These are phyloP conservation scores for Saccharomyces pastorianus DNA, from an alignment of 1,139 yeast genomes.

Conservation along the genomic window DNA sequence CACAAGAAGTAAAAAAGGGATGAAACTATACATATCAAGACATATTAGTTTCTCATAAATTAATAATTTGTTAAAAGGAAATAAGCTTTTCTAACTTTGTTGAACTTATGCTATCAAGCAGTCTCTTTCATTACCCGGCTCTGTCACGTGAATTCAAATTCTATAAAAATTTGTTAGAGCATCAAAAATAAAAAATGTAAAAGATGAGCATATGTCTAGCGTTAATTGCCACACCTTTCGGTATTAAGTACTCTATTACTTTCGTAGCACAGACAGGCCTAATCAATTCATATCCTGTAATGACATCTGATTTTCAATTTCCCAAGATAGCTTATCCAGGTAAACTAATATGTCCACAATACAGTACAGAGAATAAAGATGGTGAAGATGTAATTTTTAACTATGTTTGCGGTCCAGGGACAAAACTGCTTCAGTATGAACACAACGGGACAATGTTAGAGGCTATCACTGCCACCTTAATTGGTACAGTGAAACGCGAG, in stretches of 20 bases:
- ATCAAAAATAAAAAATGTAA: neutral
- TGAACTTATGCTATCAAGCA: neutral
- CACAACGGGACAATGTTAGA: slow-evolving; percentile 21
- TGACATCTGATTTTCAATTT: slow-evolving; percentile 16
- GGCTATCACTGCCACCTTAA: slow-evolving; percentile 55
- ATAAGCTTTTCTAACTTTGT: too few species aligned
- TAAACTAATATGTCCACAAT: slow-evolving; percentile 48
- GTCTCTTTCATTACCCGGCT: neutral
- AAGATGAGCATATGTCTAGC: neutral
- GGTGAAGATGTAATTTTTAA: slow-evolving; percentile 30
- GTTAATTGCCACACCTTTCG: neutral
- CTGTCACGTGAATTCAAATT: neutral
- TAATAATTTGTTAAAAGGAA: neutral
- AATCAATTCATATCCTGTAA: neutral
- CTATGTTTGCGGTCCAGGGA: slow-evolving; percentile 45
- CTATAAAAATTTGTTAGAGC: neutral
- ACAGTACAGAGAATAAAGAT: slow-evolving; percentile 26
- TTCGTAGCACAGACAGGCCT: neutral
- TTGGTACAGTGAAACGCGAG: slow-evolving; percentile 48
- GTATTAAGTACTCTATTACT: neutral
- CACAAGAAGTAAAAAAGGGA: neutral
- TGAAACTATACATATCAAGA: slow-evolving; percentile 1
- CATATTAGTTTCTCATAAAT: neutral
- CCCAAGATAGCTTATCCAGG: slow-evolving; percentile 65
- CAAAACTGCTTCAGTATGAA: slow-evolving; percentile 26